Base-by-base conservation (phyloP, 108 stramenopile genomes). In the Cylindrotheca closterium region DNA sequence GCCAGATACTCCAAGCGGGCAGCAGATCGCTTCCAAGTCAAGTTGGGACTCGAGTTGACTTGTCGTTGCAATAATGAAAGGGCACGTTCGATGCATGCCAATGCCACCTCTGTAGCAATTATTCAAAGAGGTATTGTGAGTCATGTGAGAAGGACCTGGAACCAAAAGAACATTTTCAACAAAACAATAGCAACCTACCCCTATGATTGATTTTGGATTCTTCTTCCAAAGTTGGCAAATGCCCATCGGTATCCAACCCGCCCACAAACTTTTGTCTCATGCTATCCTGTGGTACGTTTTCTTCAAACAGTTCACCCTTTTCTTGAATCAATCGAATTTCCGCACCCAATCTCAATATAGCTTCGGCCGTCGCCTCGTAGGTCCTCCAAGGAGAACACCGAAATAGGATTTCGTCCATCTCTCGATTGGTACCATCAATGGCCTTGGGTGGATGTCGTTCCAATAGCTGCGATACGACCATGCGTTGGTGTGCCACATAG, bases 1-100 rank as follows among this genome's bases (percentile, higher is more conserved):
- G 88, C 87, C n/a, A 90, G 77, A 58, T 90, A 93, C 46, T 88
- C 73, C 55, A 90, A 57, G 15, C 92, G 73, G 21, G 87, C 81
- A 26, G 65, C 82, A 27, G 73, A 65, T 2, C 80, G 63, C 33
- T 46, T 47, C 53, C 61, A 77, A 1, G 70, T 30, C 15, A n/a
- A 21, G 2, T 63, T 49, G 30, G 60, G n/a, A n/a, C n/a, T n/a
- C n/a, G n/a, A n/a, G n/a, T n/a, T n/a, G 21, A 50, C 63, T 46
- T 80, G 79, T 18, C 52, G 48, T n/a, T 86, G 77, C 30, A 77
- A 79, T 25, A 84, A 58, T 24, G 79, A 63, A 37, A 92, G 75
- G 25, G 86, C 88, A 31, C 79, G 86, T 55, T 70, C 33, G 10
- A 84, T 46, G 30, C 73, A 78, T n/a, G 87, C 79, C 19, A 89